Base-by-base conservation (phyloP, 768 basidiomycete genomes). In the Polyporus arcularius region DNA sequence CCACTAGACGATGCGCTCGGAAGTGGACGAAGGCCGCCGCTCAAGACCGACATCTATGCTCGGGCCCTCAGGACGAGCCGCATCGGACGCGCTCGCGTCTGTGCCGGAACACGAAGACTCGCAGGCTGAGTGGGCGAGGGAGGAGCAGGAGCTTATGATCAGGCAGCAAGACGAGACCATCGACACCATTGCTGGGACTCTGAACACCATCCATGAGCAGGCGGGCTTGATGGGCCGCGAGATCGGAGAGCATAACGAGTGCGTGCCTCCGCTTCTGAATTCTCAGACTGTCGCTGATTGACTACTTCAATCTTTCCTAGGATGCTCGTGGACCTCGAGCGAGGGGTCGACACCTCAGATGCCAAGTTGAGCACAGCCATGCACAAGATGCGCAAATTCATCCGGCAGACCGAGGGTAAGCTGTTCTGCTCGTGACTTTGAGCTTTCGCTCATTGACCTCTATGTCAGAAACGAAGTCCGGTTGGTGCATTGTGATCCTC, bases 141-240 rank as follows among this genome's bases (percentile, higher is more conserved):
- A 95, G 72, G 94, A 97, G 68, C 95, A 91, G 73, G 86, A 94
- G 92, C 81, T 96, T 71, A 86, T 98, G 75, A 85, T 98, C 28
- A 82, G 82, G 50, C 84, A 92, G 68, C 97, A 99, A 78, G 97
- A 99, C 70, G 81, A 85, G 31, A 90, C 95, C 0, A 89, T 99
- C 67, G 87, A 89, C 57, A 84, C 89, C 0, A 96, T 99, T 70
- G 84, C 89, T 0, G 94, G 94, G 0, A 95, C 96, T 2, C 74
- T 99, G 55, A 85, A 72, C 58, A 95, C 90, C 0, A 78, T 99
- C 7, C 88, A 89, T 0, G 88, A 92, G 64, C 97, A 98, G 75
- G 97, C 97, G 0, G 90, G 89, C 11, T 78, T 98, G 35, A 99
- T 99, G 86, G 96, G 96, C 0, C 86, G 85, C 58, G 97, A 99